These are phyloP conservation scores for Verticillium longisporum DNA, from an alignment of 2,329 filamentous ascomycete genomes.

Conservation along the genomic window DNA sequence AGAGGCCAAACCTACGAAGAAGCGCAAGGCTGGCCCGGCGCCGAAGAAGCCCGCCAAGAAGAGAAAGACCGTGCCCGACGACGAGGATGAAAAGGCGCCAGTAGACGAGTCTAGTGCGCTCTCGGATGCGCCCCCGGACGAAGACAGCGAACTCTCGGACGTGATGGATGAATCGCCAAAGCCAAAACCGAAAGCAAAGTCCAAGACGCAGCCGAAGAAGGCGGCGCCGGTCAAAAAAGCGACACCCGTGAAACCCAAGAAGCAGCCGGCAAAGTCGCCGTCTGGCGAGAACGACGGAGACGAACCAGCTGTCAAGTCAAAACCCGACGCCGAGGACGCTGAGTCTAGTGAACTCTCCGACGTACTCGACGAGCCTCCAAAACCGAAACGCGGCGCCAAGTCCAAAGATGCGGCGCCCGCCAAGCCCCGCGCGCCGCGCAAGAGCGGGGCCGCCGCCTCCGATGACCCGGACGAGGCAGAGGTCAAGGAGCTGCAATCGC, in stretches of 20 bases:
- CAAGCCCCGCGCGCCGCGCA: conserved; percentile 11
- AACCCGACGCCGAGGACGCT: conserved; percentile 10
- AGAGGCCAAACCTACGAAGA: neutral
- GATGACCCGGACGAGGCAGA: conserved; percentile 69
- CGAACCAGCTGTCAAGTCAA: neutral
- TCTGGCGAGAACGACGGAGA: conserved; percentile 3
- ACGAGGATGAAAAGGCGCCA: neutral
- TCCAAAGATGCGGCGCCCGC: conserved; percentile 38
- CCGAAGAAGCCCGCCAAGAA: neutral
- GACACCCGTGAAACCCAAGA: neutral
- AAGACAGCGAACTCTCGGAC: neutral
- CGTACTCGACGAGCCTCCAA: conserved; percentile 66
- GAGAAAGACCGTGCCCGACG: neutral
- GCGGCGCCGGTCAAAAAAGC: neutral
- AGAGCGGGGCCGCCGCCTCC: conserved; percentile 26
- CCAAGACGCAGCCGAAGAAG: neutral
- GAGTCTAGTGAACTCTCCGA: conserved; percentile 53
- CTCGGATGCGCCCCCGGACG: neutral
- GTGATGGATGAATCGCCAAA: neutral
- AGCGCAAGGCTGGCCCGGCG: conserved; percentile 2
- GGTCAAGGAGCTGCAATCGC: conserved; percentile 81
- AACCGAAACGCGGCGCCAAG: conserved; percentile 43
- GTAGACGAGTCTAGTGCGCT: neutral
- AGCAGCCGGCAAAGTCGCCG: neutral
- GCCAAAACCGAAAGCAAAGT: conserved; percentile 1